Conservation (phyloP, 2,329 filamentous ascomycete species). For the Diplodia seriata region DNA sequence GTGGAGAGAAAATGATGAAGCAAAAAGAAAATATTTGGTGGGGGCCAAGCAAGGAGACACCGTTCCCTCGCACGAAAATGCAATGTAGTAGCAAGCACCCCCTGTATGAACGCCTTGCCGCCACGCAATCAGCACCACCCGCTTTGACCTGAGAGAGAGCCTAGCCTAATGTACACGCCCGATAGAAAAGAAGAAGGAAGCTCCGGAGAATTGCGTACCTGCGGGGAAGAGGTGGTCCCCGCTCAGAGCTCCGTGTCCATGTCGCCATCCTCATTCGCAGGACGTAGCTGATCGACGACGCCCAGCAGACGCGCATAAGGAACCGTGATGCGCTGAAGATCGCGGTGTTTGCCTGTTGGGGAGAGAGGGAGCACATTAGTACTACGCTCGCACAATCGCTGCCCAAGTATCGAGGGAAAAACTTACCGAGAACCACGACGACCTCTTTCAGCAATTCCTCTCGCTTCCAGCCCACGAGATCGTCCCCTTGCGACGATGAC, state of each 20-base stretch:
- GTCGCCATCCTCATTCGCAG: conserved; percentile 5
- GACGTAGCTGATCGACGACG: conserved; percentile 34
- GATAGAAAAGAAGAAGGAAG: neutral
- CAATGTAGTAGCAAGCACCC: neutral
- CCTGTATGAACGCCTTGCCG: neutral
- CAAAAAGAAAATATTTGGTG: neutral
- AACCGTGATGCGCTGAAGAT: conserved; percentile 91
- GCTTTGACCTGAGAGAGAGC: neutral
- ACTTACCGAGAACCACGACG: conserved; percentile 87
- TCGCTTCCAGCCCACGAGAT: conserved; percentile 89
- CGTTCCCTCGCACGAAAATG: neutral
- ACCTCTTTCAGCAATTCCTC: conserved; percentile 88
- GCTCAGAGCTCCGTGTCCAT: conserved; percentile 30
- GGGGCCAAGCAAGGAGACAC: neutral
- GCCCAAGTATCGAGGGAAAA: conserved; percentile 6
- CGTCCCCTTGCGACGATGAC: conserved; percentile 61
- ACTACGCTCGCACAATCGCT: neutral
- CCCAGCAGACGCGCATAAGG: conserved; percentile 77
- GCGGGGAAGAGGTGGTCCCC: no score
- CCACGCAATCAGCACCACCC: neutral
- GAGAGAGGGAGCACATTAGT: conserved; percentile 43
- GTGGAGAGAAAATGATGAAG: neutral
- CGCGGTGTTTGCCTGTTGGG: conserved; percentile 85
- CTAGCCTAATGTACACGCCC: conserved; percentile 1
- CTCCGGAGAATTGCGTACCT: neutral